Evolutionary conservation across 352 stramenopile species (phyloP), one percentile per base, ranked within the genome.

Genomic region (Pythium chondricola): DNA sequence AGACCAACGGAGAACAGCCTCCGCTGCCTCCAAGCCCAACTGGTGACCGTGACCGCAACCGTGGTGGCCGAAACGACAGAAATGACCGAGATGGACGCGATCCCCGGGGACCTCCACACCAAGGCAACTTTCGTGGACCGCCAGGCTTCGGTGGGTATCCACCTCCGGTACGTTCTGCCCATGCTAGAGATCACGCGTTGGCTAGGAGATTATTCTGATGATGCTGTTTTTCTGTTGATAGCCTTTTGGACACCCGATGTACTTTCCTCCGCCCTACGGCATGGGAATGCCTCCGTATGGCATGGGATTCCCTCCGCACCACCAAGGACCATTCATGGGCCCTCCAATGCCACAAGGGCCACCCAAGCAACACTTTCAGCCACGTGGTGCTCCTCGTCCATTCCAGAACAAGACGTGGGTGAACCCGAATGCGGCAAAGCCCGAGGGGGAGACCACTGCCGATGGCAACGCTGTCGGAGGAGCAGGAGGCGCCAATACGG

Each of bases 331-430:
- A 21, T 65, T 54, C 44, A 56, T 56, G 54, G 52, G 47, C 13
- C 59, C 55, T 17, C 49, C 52, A 6, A 65, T 65, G 57, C 49
- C 48, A 10, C 61, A 30, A 43, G 48, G 56, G 16, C 49, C 44
- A 18, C 48, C 44, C 4, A 53, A 62, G 46, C 48, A 46, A 45
- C 33, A 66, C 51, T 22, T 50, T 37, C 48, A 61, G 32, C 22
- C 61, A 47, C 71, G 71, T 21, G 71, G 61, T 18, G 61, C 74
- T 22, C 74, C 73, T 35, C 70, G 69, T 49, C 50, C 59, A n/a
- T 93, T 88, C 56, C 74, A 85, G 56, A 91, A 93, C 48, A 68
- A 71, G 37, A 91, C 71, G 48, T 93, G 82, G 82, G 77, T 93
- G 8, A 93, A 93, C 60, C 82, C 82, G 7, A 88, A 85, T 35